Percentiles rank a stretch among this genome's conserved stretches.
Conservation (phyloP, 1,139 yeast genomes). For the Candida sanyaensis region DNA sequence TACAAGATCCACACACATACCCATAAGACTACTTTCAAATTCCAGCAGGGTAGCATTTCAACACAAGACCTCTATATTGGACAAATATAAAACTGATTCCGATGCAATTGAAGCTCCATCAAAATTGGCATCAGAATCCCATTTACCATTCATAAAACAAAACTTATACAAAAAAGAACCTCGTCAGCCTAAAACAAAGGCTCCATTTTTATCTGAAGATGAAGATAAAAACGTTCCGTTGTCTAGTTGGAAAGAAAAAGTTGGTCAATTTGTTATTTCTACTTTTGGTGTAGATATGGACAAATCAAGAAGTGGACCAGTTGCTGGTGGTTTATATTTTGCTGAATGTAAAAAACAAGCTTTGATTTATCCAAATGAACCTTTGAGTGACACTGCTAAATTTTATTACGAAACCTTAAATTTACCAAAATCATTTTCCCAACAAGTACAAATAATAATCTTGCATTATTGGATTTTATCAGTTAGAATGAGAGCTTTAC, state of each 20-base stretch:
- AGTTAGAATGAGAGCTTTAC: slow-evolving; percentile 95
- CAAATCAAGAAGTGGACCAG: slow-evolving; percentile 86
- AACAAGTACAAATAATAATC: slow-evolving; percentile 91
- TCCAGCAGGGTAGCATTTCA: slow-evolving; percentile 13
- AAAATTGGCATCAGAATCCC: slow-evolving; percentile 49
- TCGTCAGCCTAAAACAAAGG: slow-evolving; percentile 43
- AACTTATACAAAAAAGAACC: slow-evolving; percentile 35
- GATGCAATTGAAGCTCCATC: slow-evolving; percentile 38
- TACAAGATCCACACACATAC: not conserved
- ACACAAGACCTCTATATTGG: slow-evolving; percentile 17
- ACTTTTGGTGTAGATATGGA: slow-evolving; percentile 86
- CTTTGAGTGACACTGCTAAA: slow-evolving; percentile 60
- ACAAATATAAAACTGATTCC: slow-evolving; percentile 20
- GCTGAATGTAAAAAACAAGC: slow-evolving; percentile 88
- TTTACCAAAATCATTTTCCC: slow-evolving; percentile 84
- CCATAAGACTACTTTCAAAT: slow-evolving; percentile 8
- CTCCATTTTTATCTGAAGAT: slow-evolving; percentile 59
- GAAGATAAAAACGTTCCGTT: slow-evolving; percentile 42
- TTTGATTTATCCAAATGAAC: slow-evolving; percentile 70
- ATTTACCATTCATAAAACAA: slow-evolving; percentile 49
- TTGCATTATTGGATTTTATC: slow-evolving; percentile 92
- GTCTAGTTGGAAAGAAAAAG: slow-evolving; percentile 66
- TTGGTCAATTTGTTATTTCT: slow-evolving; percentile 73
- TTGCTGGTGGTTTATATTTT: slow-evolving; percentile 87
- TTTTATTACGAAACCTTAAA: slow-evolving; percentile 80